These are phyloP conservation scores for Fomitiporia mediterranea DNA, from an alignment of 1,284 basidiomycete species.

Conservation along the genomic window DNA sequence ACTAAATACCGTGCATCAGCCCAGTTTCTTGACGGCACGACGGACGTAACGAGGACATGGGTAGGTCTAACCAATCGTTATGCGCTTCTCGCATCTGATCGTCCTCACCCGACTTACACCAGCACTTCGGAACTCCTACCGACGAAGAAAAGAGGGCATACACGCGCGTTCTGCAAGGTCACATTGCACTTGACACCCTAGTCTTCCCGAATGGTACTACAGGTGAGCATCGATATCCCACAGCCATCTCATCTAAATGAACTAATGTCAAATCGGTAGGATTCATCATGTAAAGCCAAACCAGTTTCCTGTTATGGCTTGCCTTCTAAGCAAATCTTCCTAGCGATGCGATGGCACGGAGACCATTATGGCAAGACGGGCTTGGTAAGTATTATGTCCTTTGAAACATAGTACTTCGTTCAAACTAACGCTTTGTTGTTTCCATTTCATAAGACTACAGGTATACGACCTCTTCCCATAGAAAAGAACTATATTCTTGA, in stretches of 20 bases:
- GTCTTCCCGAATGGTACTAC: constrained; percentile 89
- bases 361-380: constrained; percentile 88
- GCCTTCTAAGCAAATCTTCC: constrained; percentile 13
- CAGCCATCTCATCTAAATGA: too few relatives aligned
- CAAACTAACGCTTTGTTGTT: constrained; percentile 5
- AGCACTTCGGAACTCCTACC: constrained; percentile 90
- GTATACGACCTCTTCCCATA: constrained; percentile 40
- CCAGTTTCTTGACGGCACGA: constrained; percentile 92
- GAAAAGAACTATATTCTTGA: neutral
- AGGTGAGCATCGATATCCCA: constrained; percentile 51
- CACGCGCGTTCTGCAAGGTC: constrained; percentile 93
- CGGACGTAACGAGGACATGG: constrained; percentile 89
- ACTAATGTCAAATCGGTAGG: too few relatives aligned
- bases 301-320: neutral
- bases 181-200: constrained; percentile 86
- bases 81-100: neutral
- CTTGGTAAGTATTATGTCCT: constrained; percentile 48
- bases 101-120: constrained; percentile 6
- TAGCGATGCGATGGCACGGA: constrained; percentile 83
- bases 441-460: constrained; percentile 29
- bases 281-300: neutral
- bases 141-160: constrained; percentile 84
- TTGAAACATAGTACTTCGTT: too few relatives aligned
- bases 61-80: too few relatives aligned
- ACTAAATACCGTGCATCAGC: constrained; percentile 36